Evolutionary conservation across 2,329 filamentous ascomycete species (phyloP).

Genomic region (Aspergillus quadricinctus): DNA sequence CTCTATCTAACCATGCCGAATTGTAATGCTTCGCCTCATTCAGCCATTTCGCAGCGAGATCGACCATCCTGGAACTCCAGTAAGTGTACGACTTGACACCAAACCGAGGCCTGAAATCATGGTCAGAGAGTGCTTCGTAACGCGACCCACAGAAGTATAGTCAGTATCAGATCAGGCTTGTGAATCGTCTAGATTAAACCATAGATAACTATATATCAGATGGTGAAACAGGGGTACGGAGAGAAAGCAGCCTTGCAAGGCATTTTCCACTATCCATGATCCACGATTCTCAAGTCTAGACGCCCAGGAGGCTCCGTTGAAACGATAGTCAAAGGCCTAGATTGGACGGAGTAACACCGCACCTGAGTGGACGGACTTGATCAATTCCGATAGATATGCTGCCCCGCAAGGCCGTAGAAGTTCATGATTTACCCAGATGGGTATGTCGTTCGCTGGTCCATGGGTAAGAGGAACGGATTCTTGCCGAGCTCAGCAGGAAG

Average conservation of each 20-base stretch:
- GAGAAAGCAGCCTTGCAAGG: background rate
- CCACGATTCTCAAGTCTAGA: background rate
- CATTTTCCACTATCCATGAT: background rate
- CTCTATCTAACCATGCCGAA: no score
- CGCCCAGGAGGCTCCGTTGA: background rate
- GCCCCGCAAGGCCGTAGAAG: no score
- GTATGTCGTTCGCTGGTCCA: background rate
- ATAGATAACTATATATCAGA: background rate
- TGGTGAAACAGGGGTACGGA: background rate
- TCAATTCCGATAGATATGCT: background rate
- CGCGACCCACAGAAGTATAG: background rate
- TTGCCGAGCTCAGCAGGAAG: background rate
- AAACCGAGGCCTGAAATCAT: background rate
- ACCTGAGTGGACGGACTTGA: background rate
- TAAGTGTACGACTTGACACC: background rate
- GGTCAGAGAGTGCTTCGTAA: background rate
- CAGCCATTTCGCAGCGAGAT: no score
- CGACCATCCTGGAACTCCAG: no score
- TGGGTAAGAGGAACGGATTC: background rate
- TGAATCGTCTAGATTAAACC: background rate
- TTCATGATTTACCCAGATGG: background rate
- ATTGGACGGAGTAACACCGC: background rate
- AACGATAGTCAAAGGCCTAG: background rate
- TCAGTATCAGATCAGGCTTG: background rate
- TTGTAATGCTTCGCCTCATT: no score